phyloP scores from a whole-genome alignment of 2,329 filamentous ascomycete genomes.

The Penicillium sp. region DNA sequence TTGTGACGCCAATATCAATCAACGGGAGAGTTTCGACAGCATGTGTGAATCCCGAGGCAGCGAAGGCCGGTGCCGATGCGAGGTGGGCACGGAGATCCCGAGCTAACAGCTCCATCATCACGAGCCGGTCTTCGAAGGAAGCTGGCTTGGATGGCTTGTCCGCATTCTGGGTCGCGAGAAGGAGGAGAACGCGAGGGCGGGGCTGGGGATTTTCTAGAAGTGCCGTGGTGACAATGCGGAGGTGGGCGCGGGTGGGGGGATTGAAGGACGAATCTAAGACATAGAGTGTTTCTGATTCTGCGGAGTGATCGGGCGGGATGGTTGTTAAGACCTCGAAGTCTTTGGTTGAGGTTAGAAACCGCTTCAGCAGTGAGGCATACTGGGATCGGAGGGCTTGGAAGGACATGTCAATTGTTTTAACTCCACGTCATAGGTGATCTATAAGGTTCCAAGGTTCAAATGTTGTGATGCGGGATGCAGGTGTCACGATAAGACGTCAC shows the following conservation, averaged over 20 bases:
- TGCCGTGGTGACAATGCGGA: slow-evolving; percentile 48
- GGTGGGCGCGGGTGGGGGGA: slow-evolving; percentile 53
- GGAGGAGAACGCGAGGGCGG: slow-evolving; percentile 44
- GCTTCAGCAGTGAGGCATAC: slow-evolving; percentile 36
- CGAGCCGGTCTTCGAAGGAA: slow-evolving; percentile 41
- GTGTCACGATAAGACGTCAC: slow-evolving; percentile 4
- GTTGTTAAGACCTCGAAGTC: slow-evolving; percentile 25
- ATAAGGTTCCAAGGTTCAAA: not conserved
- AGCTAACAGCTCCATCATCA: slow-evolving; percentile 44
- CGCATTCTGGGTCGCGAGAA: slow-evolving; percentile 57
- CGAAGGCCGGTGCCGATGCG: slow-evolving; percentile 10
- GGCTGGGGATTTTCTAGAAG: slow-evolving; percentile 32
- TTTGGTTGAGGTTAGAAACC: slow-evolving; percentile 35
- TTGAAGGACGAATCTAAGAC: slow-evolving; percentile 61
- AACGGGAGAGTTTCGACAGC: slow-evolving; percentile 18
- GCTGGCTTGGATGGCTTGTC: slow-evolving; percentile 50
- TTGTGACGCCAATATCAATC: slow-evolving; percentile 43
- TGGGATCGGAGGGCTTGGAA: slow-evolving; percentile 29
- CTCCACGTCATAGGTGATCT: not conserved
- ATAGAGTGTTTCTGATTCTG: slow-evolving; percentile 41
- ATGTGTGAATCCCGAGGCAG: not conserved
- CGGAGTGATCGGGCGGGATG: slow-evolving; percentile 8
- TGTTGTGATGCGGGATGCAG: not conserved
- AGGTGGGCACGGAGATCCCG: slow-evolving; percentile 34
- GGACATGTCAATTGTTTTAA: slow-evolving; percentile 11